Base-by-base conservation (phyloP, 2,329 filamentous ascomycete genomes). In the Gremmenia infestans region DNA sequence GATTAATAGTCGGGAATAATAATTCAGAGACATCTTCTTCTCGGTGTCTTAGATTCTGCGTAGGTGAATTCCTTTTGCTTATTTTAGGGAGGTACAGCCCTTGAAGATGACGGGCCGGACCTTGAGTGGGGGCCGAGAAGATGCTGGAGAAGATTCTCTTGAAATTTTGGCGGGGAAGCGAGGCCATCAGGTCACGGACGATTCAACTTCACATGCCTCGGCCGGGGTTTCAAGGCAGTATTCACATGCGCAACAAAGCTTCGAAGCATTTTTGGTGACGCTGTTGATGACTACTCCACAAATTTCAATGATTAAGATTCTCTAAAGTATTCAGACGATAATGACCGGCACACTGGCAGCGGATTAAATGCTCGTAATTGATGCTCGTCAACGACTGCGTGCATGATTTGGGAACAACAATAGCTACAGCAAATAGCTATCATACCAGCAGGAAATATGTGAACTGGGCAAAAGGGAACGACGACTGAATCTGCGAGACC, bases 211-310 rank as follows among this genome's bases (percentile, higher is more conserved):
- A 40, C 56, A 55, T 54, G 55, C 56, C 56, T 58, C 58, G 55
- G 58, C 35, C 45, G 17, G 11, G 15, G 52, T 55, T 53, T 50
- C 50, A 48, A 52, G 51, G 48, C 49, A 42, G 40, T 9, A 25
- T 45, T 56, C 55, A 61, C 59, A 59, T 61, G 56, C 54, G 28
- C 15, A 14, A 28, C 14, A 51, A 28, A 32, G 19, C 42, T 28
- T 40, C 6, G 48, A 17, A 45, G 36, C 25, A 9, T n/a, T 53
- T 19, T 19, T 17, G 28, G 28, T 32, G 8, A 32, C 28, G 8
- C 28, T 32, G 8, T 32, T 32, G 8, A 32, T 32, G 28, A 8
- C 28, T 32, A 9, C 28, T 32, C 8, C 28, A 32, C 8, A 32
- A 32, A 32, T 2, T 7, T 9, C 28, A 8, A 9, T 32, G 8